Base-by-base conservation (phyloP, 192 early-diverging fungal genomes). In the Borealophlyctis nickersoniae region DNA sequence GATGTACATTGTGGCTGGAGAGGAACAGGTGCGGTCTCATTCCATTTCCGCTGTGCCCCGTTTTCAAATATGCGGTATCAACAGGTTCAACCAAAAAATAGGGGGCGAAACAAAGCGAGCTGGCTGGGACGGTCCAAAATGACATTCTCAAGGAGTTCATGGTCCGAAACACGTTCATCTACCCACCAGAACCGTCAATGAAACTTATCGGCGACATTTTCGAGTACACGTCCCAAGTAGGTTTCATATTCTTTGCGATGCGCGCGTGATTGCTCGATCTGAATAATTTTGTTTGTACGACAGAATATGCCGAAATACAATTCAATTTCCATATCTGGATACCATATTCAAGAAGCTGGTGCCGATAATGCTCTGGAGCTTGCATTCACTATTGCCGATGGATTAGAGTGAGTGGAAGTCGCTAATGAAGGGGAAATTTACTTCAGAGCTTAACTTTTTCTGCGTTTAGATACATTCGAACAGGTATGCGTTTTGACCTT, bases 91-190 rank as follows among this genome's bases (percentile, higher is more conserved):
- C n/a, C 16, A 23, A 23, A 11, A 60, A 19, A 0, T 52, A 77
- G 76, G 92, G 92, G 28, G 86, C 90, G 3, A 77, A 85, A 70
- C 73, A 89, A 56, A 80, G 77, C 28, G 91, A 94, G 69, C 84
- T 94, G 48, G 81, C 88, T 3, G 92, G 92, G 29, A 94, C 92
- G 1, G 88, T 94, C 65, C 92, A 94, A 72, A 94, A 94, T 72
- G 92, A 94, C 70, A 94, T 94, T 66, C 77, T 94, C 39, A 94
- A 94, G 65, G 92, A 94, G 70, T 94, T 94, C 63, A 94, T 92
- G 92, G 92, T 94, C 60, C 85, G 92, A 55, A 94, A 94, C 71
- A 92, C 91, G 16, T 94, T 94, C 74, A 92, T 94, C 58, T 94
- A 94, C 60, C 92, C 92, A n/a, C 92, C 91, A 0, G 85, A 88